phyloP scores from a whole-genome alignment of 192 early-diverging fungal species.

The Coemansia sp. region DNA sequence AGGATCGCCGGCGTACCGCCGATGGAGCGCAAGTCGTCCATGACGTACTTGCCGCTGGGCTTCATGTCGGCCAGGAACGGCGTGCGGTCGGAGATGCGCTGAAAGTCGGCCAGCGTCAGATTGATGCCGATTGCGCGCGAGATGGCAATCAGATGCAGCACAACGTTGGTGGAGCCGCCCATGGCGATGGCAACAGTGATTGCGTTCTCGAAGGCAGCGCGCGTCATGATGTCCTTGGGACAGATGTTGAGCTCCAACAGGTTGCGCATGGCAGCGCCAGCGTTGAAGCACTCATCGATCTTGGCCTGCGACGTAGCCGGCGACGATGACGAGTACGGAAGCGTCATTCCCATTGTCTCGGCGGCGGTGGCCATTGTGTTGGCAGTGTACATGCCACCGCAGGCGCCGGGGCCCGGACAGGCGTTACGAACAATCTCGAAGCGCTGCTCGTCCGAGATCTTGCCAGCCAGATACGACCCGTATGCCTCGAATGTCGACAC shows the following conservation, averaged over 20 bases:
- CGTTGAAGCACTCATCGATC: constrained; percentile 80
- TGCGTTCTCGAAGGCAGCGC: constrained; percentile 93
- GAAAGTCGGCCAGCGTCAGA: constrained; percentile 94
- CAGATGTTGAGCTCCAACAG: constrained; percentile 91
- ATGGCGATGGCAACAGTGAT: constrained; percentile 91
- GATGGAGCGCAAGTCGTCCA: constrained; percentile 91
- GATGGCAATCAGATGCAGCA: constrained; percentile 91
- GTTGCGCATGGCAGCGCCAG: constrained; percentile 84
- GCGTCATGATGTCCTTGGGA: constrained; percentile 96
- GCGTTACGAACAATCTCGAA: constrained; percentile 69
- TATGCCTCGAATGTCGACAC: constrained; percentile 97
- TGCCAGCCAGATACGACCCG: constrained; percentile 89
- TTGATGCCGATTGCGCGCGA: constrained; percentile 80
- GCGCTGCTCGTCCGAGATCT: constrained; percentile 85
- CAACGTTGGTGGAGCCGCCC: constrained; percentile 97
- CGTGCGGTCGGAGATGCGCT: constrained; percentile 80
- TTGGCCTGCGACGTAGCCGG: constrained; percentile 90
- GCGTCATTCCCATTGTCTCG: constrained; percentile 96
- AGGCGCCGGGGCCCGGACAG: constrained; percentile 91
- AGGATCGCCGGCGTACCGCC: constrained; percentile 95
- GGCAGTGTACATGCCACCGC: constrained; percentile 99
- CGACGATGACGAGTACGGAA: constrained; percentile 95
- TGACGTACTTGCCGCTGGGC: constrained; percentile 97
- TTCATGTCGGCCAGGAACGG: constrained; percentile 98
- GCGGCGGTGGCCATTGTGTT: constrained; percentile 97